Evolutionary conservation across 1,139 yeast genomes (phyloP), one percentile per base, ranked within the genome.

Genomic region (Geotrichum candidum): DNA sequence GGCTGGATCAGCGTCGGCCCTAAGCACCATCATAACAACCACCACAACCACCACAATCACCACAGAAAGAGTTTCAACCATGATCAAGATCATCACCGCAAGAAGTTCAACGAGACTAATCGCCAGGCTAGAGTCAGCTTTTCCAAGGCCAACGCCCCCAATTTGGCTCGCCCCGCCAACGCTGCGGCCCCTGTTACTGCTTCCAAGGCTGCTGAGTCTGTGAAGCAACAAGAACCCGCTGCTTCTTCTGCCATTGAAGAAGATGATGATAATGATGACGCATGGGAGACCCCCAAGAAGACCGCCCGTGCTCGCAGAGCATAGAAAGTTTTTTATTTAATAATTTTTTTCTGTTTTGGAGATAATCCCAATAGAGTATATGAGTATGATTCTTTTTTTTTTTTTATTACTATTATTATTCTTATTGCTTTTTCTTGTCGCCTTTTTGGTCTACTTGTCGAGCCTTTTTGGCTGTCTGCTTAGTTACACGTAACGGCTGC

Each of bases 1-100:
- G 76, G 75, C 35, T 73, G 76, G 76, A 70, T 69, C 61, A 66
- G 71, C 25, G 76, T 73, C 13, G 69, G 68, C 25, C 68, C 70
- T 18, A 67, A 68, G 58, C 66, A 66, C 58, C 58, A 58, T 4
- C 57, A 23, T 56, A 41, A 50, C 50, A 23, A 23, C 13, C 31
- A 38, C 29, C 57, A 54, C 22, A 25, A 27, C 10, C 50, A 60
- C 31, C 57, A 54, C 22, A 25, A 27, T 3, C 50, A 60, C 31
- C 55, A 54, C 57, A 64, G 60, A 59, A 63, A 60, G 60, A 67
- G 63, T 45, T 63, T 63, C 51, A 60, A 58, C 52, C 61, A 61
- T 31, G 65, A 60, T 35, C 63, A 63, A 9, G 59, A 51, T 22
- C 53, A 50, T 13, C 58, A 56, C 46, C 65, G 65, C 53, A 63